Evolutionary conservation across 805 yeast species (phyloP), one percentile per base, ranked within the genome.

Genomic region (Nakazawaea ernobii): DNA sequence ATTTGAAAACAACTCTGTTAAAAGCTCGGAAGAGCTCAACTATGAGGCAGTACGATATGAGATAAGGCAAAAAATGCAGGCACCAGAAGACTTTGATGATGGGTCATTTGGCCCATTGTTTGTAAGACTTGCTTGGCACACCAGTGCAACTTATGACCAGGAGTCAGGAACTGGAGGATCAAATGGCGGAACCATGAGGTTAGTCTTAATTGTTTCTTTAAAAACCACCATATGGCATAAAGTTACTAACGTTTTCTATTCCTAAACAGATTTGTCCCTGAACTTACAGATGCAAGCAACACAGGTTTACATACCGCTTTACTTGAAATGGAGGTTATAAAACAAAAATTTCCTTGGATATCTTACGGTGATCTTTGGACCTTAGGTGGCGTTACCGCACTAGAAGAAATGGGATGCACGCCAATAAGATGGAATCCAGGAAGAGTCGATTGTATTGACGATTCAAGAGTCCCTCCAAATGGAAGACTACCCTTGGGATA

Each of bases 61-160:
- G 6, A 73, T 75, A 26, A 55, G 52, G 41, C 57, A 59, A 13
- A 53, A 57, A 17, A 53, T 72, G 27, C 61, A 63, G 15, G 53
- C 55, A 46, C 60, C 70, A 20, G 58, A 73, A 15, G 75, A 71
- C 46, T 82, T 77, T 59, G 91, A 84, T 56, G 83, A 80, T 53
- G 80, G 79, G 33, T 79, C 82, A 26, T 84, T 80, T 52, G 94
- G 91, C 1, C 96, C 96, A 8, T 79, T 84, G 13, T 68, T 88
- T 36, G 79, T 88, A 24, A 79, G 96, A 57, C 73, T 86, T 47
- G 85, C 95, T 27, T 88, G 96, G 96, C 95, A 88, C 61, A 77
- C 84, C 32, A 77, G 87, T 49, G 96, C 95, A n/a, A 86, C 94
- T 15, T 89, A 73, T 63, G 88, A 86, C 57, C 69, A 68, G 53